phyloP scores from a whole-genome alignment of 805 yeast species.

The Starmerella potacharoeniae region DNA sequence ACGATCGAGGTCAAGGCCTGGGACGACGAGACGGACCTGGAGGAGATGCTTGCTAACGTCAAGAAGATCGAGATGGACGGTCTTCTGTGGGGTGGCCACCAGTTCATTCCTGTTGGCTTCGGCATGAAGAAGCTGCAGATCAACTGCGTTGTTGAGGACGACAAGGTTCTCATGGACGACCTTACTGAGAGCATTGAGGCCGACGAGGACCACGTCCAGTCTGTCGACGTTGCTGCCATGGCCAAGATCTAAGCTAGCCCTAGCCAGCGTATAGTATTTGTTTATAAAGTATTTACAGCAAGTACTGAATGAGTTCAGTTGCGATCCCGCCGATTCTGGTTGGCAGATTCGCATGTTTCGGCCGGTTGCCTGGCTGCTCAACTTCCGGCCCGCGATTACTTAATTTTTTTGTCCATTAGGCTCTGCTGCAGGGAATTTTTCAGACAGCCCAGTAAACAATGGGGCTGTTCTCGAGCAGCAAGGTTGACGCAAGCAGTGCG shows the following conservation, averaged over 20 bases:
- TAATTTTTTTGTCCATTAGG: neutral
- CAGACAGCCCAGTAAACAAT: neutral
- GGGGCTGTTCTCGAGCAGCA: conserved; percentile 16
- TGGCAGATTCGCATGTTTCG: too few relatives aligned
- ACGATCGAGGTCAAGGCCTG: conserved; percentile 98
- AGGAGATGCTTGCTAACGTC: conserved; percentile 74
- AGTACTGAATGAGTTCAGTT: neutral
- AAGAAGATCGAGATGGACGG: conserved; percentile 83
- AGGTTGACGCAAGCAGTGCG: conserved; percentile 6
- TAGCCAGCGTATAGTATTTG: neutral
- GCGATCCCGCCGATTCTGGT: too few relatives aligned
- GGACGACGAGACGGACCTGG: conserved; percentile 98
- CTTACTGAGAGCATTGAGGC: conserved; percentile 64
- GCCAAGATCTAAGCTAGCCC: conserved; percentile 62
- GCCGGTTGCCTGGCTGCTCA: too few relatives aligned
- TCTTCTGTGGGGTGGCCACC: conserved; percentile 96
- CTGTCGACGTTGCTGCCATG: conserved; percentile 98
- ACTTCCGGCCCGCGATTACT: neutral
- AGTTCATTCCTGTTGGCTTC: conserved; percentile 93
- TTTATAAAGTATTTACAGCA: neutral
- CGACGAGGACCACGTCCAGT: conserved; percentile 98
- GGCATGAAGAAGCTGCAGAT: conserved; percentile 99
- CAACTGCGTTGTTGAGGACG: conserved; percentile 97
- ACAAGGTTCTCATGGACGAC: conserved; percentile 83
- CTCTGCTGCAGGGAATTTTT: neutral